Base-by-base conservation (phyloP, 441 rosid species). In the Macaranga tanarius region DNA sequence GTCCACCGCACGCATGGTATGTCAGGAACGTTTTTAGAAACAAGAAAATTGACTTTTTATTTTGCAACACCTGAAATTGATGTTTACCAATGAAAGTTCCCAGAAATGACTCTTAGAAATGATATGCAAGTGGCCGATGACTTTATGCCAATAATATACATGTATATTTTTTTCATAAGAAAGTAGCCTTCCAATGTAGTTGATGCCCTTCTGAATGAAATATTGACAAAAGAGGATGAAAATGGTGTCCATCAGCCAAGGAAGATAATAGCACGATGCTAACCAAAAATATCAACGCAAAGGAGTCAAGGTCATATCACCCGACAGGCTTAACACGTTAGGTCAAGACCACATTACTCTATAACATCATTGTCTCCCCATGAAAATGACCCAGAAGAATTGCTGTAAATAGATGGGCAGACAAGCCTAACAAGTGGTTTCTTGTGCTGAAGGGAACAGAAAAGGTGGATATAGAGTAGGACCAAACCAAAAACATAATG, bases 361-460 rank as follows among this genome's bases (percentile, higher is more conserved):
- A 56, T n/a, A 45, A 15, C 10, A 47, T 38, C 25, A 0, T n/a
- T 65, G 82, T 63, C 76, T 42, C 79, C 74, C 13, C 10, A 20
- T 71, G 80, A 81, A 64, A 81, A 61, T 51, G 77, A 79, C 83
- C 28, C 31, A 2, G 5, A 62, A 40, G 4, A 0, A 10, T 7
- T 19, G 19, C 0, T 69, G 76, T 45, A 4, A 40, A 15, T 22
- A 31, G 62, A 22, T 45, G 40, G 3, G 66, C 3, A 59, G 70
- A 76, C 84, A 79, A 40, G 58, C 28, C 9, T 34, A 26, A 48
- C 20, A 59, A 0, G 22, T 38, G 68, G 58, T 62, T n/a, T 44
- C 10, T 12, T 31, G 38, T 31, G 11, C 31, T 28, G 17, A 50
- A 55, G 63, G 63, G n/a, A 58, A 52, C 11, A 62, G 3, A 22